These are phyloP conservation scores for Pythium oligandrum DNA, from an alignment of 352 stramenopile species.

Conservation along the genomic window DNA sequence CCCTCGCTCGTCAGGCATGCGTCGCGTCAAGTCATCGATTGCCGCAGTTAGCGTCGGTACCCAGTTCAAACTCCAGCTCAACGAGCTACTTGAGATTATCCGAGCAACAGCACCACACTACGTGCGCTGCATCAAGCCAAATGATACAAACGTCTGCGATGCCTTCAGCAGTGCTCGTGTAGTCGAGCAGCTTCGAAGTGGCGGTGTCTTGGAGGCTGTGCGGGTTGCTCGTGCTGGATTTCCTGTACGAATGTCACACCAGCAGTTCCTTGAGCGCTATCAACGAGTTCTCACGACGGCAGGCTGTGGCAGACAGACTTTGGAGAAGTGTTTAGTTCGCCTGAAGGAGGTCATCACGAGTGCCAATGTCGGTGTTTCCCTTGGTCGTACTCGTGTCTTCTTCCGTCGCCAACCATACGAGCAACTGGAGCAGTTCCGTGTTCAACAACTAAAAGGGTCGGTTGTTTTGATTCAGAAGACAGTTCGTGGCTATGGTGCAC, in stretches of 20 bases:
- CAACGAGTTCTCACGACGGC: slow-evolving; percentile 37
- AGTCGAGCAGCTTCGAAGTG: slow-evolving; percentile 82
- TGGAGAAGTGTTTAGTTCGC: slow-evolving; percentile 11
- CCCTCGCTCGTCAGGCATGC: no score
- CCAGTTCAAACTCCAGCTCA: slow-evolving; percentile 94
- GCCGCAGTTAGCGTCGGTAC: slow-evolving; percentile 71
- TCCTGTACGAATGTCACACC: slow-evolving; percentile 74
- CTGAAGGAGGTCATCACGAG: slow-evolving; percentile 5
- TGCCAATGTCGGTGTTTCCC: slow-evolving; percentile 32
- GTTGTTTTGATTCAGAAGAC: slow-evolving; percentile 51
- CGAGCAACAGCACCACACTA: slow-evolving; percentile 95
- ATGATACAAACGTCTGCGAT: slow-evolving; percentile 79
- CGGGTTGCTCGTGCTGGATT: slow-evolving; percentile 80
- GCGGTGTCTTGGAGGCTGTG: slow-evolving; percentile 86
- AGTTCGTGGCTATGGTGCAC: slow-evolving; percentile 39
- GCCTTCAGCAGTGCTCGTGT: slow-evolving; percentile 75
- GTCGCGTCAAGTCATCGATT: slow-evolving; percentile 43
- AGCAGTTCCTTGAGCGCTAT: slow-evolving; percentile 75
- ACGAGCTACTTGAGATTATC: slow-evolving; percentile 91
- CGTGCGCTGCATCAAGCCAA: slow-evolving; percentile 99
- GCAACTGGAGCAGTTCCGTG: slow-evolving; percentile 77
- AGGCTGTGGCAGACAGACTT: neutral
- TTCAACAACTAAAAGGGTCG: slow-evolving; percentile 22
- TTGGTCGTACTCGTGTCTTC: slow-evolving; percentile 93
- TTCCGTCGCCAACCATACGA: slow-evolving; percentile 93